phyloP scores from a whole-genome alignment of 768 basidiomycete genomes.

The Pleurotus djamor region DNA sequence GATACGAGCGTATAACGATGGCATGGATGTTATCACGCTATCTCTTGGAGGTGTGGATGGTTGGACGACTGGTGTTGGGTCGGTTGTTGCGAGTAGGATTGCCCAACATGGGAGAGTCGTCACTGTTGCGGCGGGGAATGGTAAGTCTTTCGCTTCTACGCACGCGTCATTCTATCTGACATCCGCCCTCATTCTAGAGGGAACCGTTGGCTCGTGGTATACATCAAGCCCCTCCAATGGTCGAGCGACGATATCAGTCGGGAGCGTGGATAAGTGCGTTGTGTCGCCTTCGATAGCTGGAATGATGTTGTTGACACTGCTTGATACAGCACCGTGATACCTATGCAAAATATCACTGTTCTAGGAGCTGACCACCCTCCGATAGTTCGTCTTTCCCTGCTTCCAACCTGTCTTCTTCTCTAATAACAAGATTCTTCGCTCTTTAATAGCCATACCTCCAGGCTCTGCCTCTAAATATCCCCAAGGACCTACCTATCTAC shows the following conservation, averaged over 20 bases:
- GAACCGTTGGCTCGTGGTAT: conserved; percentile 43
- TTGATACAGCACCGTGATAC: conserved; percentile 43
- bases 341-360: conserved; percentile 54
- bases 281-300: not conserved
- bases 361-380: conserved; percentile 43
- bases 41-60: conserved; percentile 46
- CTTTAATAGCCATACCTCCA: conserved; percentile 42
- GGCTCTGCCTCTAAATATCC: conserved; percentile 43
- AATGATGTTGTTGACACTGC: not conserved
- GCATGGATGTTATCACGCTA: conserved; percentile 49
- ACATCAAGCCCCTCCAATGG: conserved; percentile 34
- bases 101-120: conserved; percentile 43
- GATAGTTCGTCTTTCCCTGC: conserved; percentile 23
- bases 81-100: conserved; percentile 45
- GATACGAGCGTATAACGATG: conserved; percentile 32
- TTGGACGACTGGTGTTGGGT: conserved; percentile 41
- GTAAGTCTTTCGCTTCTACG: not conserved
- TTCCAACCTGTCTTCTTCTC: not conserved
- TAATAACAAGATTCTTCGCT: not conserved
- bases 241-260: conserved; percentile 35
- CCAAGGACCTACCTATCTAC: conserved; percentile 49
- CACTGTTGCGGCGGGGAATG: conserved; percentile 45
- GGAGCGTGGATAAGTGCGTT: conserved; percentile 26
- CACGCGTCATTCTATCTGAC: not conserved
- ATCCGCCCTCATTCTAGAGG: conserved; percentile 14